Evolutionary conservation across 768 basidiomycete genomes (phyloP).

Genomic region (Tricholoma matsutake): DNA sequence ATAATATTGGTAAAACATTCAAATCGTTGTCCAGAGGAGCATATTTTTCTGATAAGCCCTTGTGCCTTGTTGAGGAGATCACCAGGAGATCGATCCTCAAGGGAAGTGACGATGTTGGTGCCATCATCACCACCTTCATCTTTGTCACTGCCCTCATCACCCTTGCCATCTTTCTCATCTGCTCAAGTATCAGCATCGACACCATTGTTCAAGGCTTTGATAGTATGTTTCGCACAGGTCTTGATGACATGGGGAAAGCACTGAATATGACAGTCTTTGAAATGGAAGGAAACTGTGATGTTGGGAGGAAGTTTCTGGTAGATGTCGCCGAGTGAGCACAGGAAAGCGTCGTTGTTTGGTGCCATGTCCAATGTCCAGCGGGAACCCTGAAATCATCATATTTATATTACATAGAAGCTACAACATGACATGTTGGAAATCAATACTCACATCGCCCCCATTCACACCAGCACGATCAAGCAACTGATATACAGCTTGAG

Average conservation of each 20-base stretch:
- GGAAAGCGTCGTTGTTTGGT: conserved; percentile 11
- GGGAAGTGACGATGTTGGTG: too few relatives aligned
- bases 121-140: neutral
- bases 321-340: conserved; percentile 3
- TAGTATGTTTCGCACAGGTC: conserved; percentile 10
- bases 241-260: conserved; percentile 26
- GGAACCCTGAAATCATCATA: neutral
- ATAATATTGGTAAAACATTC: neutral
- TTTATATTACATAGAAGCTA: neutral
- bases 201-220: conserved; percentile 1
- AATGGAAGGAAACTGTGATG: conserved; percentile 5
- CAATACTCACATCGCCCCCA: neutral
- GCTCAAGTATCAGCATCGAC: neutral
- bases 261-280: conserved; percentile 6
- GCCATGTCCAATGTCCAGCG: conserved; percentile 11
- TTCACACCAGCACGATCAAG: conserved; percentile 4
- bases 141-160: neutral
- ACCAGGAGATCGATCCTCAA: too few relatives aligned
- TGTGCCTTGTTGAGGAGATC: too few relatives aligned
- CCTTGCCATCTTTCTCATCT: neutral
- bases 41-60: too few relatives aligned
- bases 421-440: neutral
- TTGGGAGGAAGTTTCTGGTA: neutral
- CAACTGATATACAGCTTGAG: neutral
- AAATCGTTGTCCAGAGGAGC: neutral